Evolutionary conservation across 176 grass and related monocot genomes (phyloP), one percentile per base, ranked within the genome.

Genomic region (Oryza australiensis): DNA sequence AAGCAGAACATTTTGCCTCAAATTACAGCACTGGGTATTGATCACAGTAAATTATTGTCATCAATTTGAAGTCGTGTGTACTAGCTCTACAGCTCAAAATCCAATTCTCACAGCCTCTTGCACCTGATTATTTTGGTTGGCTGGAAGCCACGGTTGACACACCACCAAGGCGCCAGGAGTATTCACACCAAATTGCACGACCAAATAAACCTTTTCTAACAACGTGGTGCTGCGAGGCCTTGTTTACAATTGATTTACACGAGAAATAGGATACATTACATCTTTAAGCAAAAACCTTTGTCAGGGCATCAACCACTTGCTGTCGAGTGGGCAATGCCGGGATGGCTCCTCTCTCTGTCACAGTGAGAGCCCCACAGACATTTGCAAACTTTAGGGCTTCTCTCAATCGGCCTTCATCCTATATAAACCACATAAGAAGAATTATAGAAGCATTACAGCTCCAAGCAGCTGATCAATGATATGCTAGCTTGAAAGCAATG

Each of bases 311-410:
- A 1, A 91, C 68, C 71, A 99, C 96, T 62, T 92, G 91, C 45
- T 94, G 73, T 24, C 80, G 85, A 30, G 93, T 99, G 73, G 96
- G 96, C 80, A 92, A 37, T 20, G 96, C 88, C 10, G 96, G 93
- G 34, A 99, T 99, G 7, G 93, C 93, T 45, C 96, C 93, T 71
- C 93, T 95, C 85, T 92, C 85, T 11, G 28, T 95, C 70, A 99
- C 96, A 1, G 96, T 95, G 48, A 95, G 86, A 66, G 93, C 96
- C 48, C 96, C 91, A 51, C 96, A 95, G 46, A 83, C 71, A 77
- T 99, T 99, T 64, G 96, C 93, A 59, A 99, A 99, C 40, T 78
- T 99, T 71, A 99, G 89, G 38, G 90, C 96, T 76, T 95, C 93
- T 87, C 80, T 74, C 60, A 99, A 42, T 7, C 91, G 73, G 15